These are phyloP conservation scores for Thoreauomyces humboldtii DNA, from an alignment of 192 early-diverging fungal genomes.

Conservation along the genomic window DNA sequence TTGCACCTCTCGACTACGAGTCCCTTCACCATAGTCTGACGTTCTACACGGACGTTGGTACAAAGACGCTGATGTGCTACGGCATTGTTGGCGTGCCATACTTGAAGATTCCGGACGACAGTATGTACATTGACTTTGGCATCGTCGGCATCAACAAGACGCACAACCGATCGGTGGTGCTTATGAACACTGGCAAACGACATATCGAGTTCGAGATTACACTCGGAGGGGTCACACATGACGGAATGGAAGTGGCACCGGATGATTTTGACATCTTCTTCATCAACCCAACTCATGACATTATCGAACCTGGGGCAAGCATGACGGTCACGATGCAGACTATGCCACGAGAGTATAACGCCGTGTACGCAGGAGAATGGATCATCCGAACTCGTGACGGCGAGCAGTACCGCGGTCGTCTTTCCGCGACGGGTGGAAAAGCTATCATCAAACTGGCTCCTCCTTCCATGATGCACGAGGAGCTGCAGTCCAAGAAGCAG, in stretches of 20 bases:
- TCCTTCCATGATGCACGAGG: conserved; percentile 29
- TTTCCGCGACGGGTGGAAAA: conserved; percentile 50
- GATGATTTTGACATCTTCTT: conserved; percentile 63
- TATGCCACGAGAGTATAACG: conserved; percentile 51
- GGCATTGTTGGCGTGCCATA: conserved; percentile 64
- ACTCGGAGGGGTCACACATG: conserved; percentile 34
- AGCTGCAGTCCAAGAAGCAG: conserved; percentile 8
- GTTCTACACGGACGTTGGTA: conserved; percentile 59
- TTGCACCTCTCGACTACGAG: conserved; percentile 47
- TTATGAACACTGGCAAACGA: conserved; percentile 53
- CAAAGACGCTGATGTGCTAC: conserved; percentile 49
- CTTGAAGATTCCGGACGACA: conserved; percentile 42
- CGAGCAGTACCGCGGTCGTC: conserved; percentile 47
- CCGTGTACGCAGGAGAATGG: conserved; percentile 43
- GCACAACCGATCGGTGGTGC: conserved; percentile 35
- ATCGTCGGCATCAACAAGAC: conserved; percentile 52
- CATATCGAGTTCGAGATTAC: conserved; percentile 52
- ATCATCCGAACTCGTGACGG: conserved; percentile 50
- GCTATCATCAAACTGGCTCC: conserved; percentile 60
- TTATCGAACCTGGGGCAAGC: conserved; percentile 37
- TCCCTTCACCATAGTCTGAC: conserved; percentile 37
- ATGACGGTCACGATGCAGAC: conserved; percentile 37
- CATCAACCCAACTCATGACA: conserved; percentile 47
- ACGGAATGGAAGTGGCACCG: conserved; percentile 31
- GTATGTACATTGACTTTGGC: conserved; percentile 49